phyloP scores from a whole-genome alignment of 2,329 filamentous ascomycete genomes.

The Exophiala bonariae region DNA sequence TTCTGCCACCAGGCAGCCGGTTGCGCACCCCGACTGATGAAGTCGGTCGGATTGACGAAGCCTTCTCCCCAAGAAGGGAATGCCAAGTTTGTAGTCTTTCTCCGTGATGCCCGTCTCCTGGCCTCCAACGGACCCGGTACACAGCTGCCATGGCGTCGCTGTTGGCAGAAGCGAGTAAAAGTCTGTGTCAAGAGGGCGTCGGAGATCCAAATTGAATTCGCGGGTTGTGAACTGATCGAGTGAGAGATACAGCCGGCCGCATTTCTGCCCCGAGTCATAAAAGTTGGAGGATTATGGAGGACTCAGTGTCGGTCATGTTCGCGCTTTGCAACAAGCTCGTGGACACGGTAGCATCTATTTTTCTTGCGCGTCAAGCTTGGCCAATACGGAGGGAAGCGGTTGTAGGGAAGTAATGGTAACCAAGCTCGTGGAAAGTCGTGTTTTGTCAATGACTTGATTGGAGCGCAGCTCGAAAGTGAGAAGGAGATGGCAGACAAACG shows the following conservation, averaged over 20 bases:
- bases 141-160: slow-evolving; percentile 58
- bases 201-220: slow-evolving; percentile 42
- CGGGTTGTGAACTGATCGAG: slow-evolving; percentile 6
- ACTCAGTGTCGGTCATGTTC: background rate
- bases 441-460: too few species aligned
- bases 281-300: slow-evolving; percentile 17
- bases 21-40: slow-evolving; percentile 36
- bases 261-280: slow-evolving; percentile 24
- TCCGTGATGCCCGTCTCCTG: slow-evolving; percentile 54
- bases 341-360: background rate
- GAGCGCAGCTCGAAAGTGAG: too few species aligned
- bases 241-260: slow-evolving; percentile 22
- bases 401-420: background rate
- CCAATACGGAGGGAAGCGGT: too few species aligned
- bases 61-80: slow-evolving; percentile 32
- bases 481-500: too few species aligned
- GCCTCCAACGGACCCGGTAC: slow-evolving; percentile 65
- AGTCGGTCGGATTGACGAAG: slow-evolving; percentile 39
- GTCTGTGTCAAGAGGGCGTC: slow-evolving; percentile 46
- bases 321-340: background rate
- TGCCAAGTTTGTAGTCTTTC: slow-evolving; percentile 54
- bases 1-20: slow-evolving; percentile 24
- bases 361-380: too few species aligned
- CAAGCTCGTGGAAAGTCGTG: background rate
- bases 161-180: slow-evolving; percentile 49